Evolutionary conservation across 306 rosid species (phyloP), one percentile per base, ranked within the genome.

Genomic region (Quercus suber): DNA sequence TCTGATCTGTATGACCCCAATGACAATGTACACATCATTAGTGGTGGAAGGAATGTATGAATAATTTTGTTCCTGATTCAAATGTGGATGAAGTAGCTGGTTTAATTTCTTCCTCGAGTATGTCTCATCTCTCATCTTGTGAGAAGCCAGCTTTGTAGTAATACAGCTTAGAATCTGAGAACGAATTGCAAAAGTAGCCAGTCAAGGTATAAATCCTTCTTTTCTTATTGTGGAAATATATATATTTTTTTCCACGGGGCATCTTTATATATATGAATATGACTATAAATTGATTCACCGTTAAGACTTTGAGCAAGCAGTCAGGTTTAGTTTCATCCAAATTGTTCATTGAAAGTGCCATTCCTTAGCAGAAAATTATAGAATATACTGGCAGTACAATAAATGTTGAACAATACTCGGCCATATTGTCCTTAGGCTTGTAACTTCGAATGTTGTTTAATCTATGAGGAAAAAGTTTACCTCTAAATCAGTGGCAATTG

Each of bases 21-120:
- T 1, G n/a, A 21, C 3, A n/a, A 45, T 15, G 64, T n/a, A 1
- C 75, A 81, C 71, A 37, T 20, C 45, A 80, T 25, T 27, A 71
- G 55, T 60, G 33, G 55, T 18, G 79, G 60, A n/a, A 75, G 59
- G 75, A 65, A 64, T 67, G 41, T 30, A 73, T 52, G 83, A 78
- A 52, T 73, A 30, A 1, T 67, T 18, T 59, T 13, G 55, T n/a
- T 67, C 27, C 72, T 2, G 72, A 68, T 41, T 55, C 84, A 17
- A n/a, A 23, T n/a, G 21, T 67, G 33, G 70, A 74, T 41, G 70
- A 80, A 68, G 75, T 55, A 25, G 37, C 58, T 23, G 60, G 69
- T 68, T 55, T 80, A 68, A 56, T 80, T 74, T 57, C 77, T 71
- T 51, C 73, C 77, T 76, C 57, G 9, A 19, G 23, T 23, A 28